phyloP scores from a whole-genome alignment of 1,284 basidiomycete genomes.

The Sporisorium scitamineum region DNA sequence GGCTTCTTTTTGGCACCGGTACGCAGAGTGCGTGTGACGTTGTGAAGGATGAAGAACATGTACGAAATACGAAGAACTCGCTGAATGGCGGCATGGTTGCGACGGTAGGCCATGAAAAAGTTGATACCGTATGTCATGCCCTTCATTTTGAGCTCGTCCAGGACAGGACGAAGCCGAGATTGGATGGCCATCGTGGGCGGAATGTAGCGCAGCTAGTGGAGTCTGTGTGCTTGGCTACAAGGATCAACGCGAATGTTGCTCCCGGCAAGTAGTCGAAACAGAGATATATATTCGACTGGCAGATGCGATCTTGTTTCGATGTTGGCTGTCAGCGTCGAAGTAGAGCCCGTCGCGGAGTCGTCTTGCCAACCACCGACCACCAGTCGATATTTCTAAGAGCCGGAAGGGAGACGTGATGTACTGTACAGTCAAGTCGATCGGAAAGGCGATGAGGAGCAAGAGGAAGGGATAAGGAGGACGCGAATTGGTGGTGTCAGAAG shows the following conservation, averaged over 20 bases:
- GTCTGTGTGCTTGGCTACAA: not conserved
- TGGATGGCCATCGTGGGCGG: constrained; percentile 58
- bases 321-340: not conserved
- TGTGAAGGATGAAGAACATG: constrained; percentile 54
- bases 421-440: not conserved
- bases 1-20: constrained; percentile 53
- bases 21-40: constrained; percentile 48
- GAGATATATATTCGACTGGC: not conserved
- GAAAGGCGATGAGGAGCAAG: not conserved
- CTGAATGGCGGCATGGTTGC: constrained; percentile 62
- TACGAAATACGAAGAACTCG: constrained; percentile 54
- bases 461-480: not conserved
- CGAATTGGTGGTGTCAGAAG: not conserved
- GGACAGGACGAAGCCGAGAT: constrained; percentile 49
- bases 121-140: constrained; percentile 53
- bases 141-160: constrained; percentile 59
- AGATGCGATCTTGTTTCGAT: not conserved
- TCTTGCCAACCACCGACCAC: not conserved
- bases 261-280: not conserved
- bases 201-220: not conserved
- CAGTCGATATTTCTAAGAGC: not conserved
- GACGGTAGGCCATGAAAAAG: constrained; percentile 55
- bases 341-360: not conserved
- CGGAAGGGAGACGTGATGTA: not conserved
- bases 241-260: not conserved